A percentile compares a stretch with the other conserved stretches of the same genome.
These are phyloP conservation scores for Myriangium duriaei DNA, from an alignment of 2,329 filamentous ascomycete species.

Conservation along the genomic window DNA sequence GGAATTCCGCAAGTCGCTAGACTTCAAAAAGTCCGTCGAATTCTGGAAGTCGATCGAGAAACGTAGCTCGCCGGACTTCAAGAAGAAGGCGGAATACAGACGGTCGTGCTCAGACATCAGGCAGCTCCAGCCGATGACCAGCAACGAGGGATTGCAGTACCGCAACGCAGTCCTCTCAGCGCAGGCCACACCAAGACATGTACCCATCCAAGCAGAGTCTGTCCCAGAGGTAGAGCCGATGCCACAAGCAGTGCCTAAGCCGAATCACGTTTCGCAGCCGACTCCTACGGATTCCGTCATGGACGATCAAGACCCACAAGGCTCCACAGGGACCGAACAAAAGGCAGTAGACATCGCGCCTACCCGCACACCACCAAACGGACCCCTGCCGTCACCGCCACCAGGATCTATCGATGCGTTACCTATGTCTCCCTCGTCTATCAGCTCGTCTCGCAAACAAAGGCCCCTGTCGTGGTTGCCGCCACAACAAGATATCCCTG, in stretches of 20 bases:
- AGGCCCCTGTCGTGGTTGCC: not conserved
- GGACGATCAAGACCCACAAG: conserved; percentile 5
- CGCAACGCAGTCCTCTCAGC: not conserved
- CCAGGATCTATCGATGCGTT: not conserved
- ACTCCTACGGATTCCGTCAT: conserved; percentile 8
- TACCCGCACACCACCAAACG: not conserved
- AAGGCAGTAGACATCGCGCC: not conserved
- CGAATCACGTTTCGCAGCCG: conserved; percentile 1
- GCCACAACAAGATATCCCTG: not conserved
- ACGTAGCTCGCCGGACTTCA: not conserved
- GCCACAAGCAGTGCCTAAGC: not conserved
- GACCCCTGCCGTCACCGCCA: not conserved
- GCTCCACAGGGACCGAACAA: not conserved
- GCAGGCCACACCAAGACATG: too few relatives aligned
- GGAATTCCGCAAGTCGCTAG: conserved; percentile 1
- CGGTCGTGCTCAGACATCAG: conserved; percentile 7
- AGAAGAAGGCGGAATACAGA: conserved; percentile 3
- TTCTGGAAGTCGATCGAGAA: conserved; percentile 6
- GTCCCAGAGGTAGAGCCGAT: not conserved
- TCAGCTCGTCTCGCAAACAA: not conserved
- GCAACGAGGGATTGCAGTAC: not conserved
- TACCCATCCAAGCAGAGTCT: too few relatives aligned
- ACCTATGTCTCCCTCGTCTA: not conserved
- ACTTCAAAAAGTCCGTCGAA: conserved; percentile 7
- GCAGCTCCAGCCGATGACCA: not conserved